Conservation (phyloP, 169 alveolate genomes). For the Perkinsus olseni region DNA sequence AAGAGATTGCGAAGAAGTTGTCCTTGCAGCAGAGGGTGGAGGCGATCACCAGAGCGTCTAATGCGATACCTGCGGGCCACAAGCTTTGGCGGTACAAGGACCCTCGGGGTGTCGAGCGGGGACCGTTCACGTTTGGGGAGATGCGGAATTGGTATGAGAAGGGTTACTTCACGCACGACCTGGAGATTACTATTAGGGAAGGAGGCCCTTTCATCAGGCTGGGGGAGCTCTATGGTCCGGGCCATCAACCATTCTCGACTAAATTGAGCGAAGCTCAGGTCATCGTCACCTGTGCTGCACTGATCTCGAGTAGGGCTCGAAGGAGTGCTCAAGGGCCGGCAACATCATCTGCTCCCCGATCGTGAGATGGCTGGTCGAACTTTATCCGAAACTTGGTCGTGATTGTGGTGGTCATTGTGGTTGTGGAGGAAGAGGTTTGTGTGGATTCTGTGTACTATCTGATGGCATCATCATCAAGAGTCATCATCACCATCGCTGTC, state of each 20-base stretch:
- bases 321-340: not conserved
- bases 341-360: no score
- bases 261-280: not conserved
- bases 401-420: not conserved
- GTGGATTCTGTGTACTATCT: not conserved
- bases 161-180: not conserved
- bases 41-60: not conserved
- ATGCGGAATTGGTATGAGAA: constrained; percentile 2
- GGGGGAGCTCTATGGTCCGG: not conserved
- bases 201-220: not conserved
- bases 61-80: not conserved
- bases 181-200: not conserved
- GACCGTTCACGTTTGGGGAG: not conserved
- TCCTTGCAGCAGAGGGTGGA: not conserved
- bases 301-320: not conserved
- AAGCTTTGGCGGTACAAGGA: not conserved
- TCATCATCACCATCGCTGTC: not conserved
- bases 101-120: not conserved
- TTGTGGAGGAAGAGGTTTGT: not conserved
- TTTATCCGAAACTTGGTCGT: no score
- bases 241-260: not conserved
- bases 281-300: not conserved
- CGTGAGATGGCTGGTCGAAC: no score
- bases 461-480: not conserved
- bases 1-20: not conserved